Base-by-base conservation (phyloP, 345 rosid species). In the Cardamine occulta region DNA sequence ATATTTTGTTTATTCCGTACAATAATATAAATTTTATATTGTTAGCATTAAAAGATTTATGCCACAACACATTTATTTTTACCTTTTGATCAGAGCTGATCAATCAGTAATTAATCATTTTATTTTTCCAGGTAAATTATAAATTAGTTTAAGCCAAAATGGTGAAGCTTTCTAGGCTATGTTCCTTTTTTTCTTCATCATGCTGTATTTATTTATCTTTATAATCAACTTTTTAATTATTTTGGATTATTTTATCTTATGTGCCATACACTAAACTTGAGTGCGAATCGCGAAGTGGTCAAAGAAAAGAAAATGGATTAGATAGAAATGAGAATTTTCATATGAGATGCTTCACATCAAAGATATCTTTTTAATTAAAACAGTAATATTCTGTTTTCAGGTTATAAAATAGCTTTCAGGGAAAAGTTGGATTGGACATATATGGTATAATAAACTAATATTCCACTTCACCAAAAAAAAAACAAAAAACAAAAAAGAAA, bases 41-140 rank as follows among this genome's bases (percentile, higher is more conserved):
- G 32, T 67, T 74, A 59, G 42, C 1, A 21, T 21, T 26, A 29
- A 55, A 61, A 61, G 56, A 32, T 31, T 52, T 52, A 63, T 62
- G 75, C 21, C 60, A 70, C 60, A 70, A 55, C 51, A 34, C 65
- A 69, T 55, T 29, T 56, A 28, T 32, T 14, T 32, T 14, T 11
- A 40, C 52, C 35, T 73, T 78, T 72, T 32, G 53, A 72, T 78
- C 80, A 48, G 49, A 48, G 49, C 13, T 52, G 81, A 66, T 73
- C 63, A 72, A 72, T 72, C 68, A 73, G 81, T 73, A 78, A 73
- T 78, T 73, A 72, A 72, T 78, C 73, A 78, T 72, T 72, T 72
- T 39, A 23, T 29, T 71, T 49, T 64, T 70, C 14, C 24, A 71
- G 48, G 39, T 58, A 37, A 28, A 28, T 21, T 44, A 44, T 51